Conservation (phyloP, 306 rosid genomes). For the Citrullus amarus region DNA sequence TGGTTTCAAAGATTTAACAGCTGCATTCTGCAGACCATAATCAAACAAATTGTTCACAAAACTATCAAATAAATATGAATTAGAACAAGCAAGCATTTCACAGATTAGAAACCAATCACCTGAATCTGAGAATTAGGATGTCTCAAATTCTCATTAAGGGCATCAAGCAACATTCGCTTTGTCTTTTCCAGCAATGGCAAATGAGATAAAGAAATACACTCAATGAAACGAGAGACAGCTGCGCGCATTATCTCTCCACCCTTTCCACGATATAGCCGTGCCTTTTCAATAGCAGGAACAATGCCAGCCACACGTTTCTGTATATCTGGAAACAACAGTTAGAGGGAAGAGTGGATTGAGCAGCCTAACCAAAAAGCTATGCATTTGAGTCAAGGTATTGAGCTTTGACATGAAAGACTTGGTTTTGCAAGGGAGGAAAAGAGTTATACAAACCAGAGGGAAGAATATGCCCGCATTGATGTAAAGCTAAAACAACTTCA, state of each 20-base stretch:
- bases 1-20: constrained; percentile 63
- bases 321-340: constrained; percentile 39
- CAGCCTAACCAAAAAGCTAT: neutral
- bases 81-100: constrained; percentile 7
- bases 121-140: constrained; percentile 97
- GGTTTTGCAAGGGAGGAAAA: constrained; percentile 9
- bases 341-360: constrained; percentile 1
- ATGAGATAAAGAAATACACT: constrained; percentile 50
- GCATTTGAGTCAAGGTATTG: neutral
- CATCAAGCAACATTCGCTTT: constrained; percentile 59
- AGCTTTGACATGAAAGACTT: neutral
- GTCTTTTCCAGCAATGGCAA: constrained; percentile 57
- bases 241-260: constrained; percentile 98
- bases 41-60: constrained; percentile 11
- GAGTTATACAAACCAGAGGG: constrained; percentile 45
- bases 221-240: constrained; percentile 85
- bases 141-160: constrained; percentile 78
- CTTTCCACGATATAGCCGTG: constrained; percentile 88
- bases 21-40: constrained; percentile 50
- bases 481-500: constrained; percentile 66
- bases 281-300: constrained; percentile 83
- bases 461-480: constrained; percentile 47
- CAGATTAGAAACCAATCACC: constrained; percentile 31
- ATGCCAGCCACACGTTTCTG: constrained; percentile 64
- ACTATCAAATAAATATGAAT: constrained; percentile 7